Evolutionary conservation across 495 filamentous ascomycete genomes (phyloP), one percentile per base, ranked within the genome.

Genomic region (Terfezia boudieri): DNA sequence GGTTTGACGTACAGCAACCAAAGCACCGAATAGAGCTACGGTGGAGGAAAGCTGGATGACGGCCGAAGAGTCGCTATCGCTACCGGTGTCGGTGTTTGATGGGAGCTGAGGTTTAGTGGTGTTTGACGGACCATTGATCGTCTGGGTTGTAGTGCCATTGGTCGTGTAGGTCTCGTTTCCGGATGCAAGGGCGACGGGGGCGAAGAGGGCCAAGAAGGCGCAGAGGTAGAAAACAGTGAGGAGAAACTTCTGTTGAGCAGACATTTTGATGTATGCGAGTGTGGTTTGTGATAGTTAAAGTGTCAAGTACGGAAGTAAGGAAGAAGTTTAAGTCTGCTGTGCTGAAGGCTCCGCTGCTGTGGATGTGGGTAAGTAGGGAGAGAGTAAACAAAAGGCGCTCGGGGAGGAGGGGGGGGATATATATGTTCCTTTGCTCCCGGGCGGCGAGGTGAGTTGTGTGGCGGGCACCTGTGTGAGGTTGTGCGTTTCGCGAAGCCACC

Each of bases 11-110:
- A 64, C 61, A 57, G 61, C 61, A 53, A 64, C 58, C 22, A 64
- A 50, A 52, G 61, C 61, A 37, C 61, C 61, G 48, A 64, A 64
- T 52, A 64, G 49, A 35, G 61, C 61, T 20, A 60, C 60, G 14
- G 57, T 63, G 9, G 61, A 64, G 35, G 61, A 58, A 22, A 64
- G 38, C 7, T 32, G 26, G 26, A 32, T 46, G 41, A 20, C 41
- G 8, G 41, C 12, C 17, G 41, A 46, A 20, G 41, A 46, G 41
- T 14, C 1, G 17, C 41, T 20, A 20, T 14, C 12, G 8, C 2
- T 20, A 20, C 20, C 20, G 20, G 20, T 20, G 20, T 20, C 41
- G 12, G 41, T 14, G 41, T 14, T 46, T 4, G 12, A 14, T 46
- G 14, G 14, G 41, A 20, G 4, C 17, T 4, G 14, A 32, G 26